A percentile compares a stretch with the other conserved stretches of the same genome.
Evolutionary conservation across 2,329 filamentous ascomycete species (phyloP).

Genomic region (Penicillium sp.): DNA sequence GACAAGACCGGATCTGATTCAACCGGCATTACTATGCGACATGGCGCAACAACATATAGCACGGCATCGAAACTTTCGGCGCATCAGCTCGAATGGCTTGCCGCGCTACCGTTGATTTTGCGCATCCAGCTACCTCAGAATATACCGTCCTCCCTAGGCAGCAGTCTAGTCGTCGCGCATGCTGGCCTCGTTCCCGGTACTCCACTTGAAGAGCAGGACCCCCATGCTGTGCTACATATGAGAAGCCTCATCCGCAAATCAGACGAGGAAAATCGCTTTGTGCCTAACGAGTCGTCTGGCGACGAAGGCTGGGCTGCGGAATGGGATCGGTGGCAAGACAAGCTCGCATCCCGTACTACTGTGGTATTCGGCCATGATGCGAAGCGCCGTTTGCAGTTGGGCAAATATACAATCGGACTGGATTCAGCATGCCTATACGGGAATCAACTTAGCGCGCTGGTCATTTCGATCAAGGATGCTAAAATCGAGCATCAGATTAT

Average conservation of each 20-base stretch:
- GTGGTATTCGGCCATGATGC: conserved; percentile 30
- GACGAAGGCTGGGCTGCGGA: conserved; percentile 24
- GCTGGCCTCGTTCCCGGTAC: conserved; percentile 23
- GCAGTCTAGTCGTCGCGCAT: conserved; percentile 22
- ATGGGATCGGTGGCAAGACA: conserved; percentile 28
- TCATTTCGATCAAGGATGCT: conserved; percentile 10
- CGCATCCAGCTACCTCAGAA: conserved; percentile 17
- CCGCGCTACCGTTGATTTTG: conserved; percentile 24
- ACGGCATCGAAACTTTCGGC: conserved; percentile 18
- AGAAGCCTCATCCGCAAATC: conserved; percentile 15
- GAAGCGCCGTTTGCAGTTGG: conserved; percentile 24
- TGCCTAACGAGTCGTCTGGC: conserved; percentile 13
- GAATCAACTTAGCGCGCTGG: conserved; percentile 22
- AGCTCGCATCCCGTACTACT: conserved; percentile 15
- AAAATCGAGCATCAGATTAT: conserved; percentile 14
- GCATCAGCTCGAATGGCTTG: conserved; percentile 23
- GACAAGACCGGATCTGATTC: neutral
- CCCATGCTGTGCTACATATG: conserved; percentile 23
- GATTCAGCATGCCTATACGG: conserved; percentile 28
- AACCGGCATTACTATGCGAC: neutral
- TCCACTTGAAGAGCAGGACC: conserved; percentile 22
- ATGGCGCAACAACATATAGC: conserved; percentile 6
- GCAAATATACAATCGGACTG: conserved; percentile 24
- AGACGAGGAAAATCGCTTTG: neutral
- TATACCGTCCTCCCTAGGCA: conserved; percentile 7